Evolutionary conservation across 2,329 filamentous ascomycete species (phyloP), one percentile per base, ranked within the genome.

Genomic region (Karstenula rhodostoma): DNA sequence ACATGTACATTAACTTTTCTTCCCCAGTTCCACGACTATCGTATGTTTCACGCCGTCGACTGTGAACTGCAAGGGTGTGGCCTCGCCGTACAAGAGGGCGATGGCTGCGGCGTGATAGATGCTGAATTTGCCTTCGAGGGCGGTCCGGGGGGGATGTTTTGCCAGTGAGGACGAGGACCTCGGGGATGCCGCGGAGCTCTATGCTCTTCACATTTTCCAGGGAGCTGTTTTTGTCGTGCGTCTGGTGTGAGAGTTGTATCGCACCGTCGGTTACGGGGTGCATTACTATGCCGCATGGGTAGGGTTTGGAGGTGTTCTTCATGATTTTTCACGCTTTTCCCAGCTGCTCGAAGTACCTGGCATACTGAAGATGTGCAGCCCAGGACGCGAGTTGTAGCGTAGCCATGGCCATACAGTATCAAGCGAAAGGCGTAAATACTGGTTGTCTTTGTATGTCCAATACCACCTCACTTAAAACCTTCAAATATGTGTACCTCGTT

Each of bases 251-350:
- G 15, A 86, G 65, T 64, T 83, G 81, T 15, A 82, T 80, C 61
- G 81, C 82, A 2, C 73, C 83, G 67, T 87, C 84, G 58, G 87
- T 86, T 3, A 81, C 77, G 0, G 84, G 84, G 68, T 87, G 85
- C 62, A 85, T 83, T 0, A 86, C 83, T 60, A 86, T 86, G 0
- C 84, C 85, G 68, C 84, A 86, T 0, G 85, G 84, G 61, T 83
- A 87, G 0, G 84, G 85, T 67, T 87, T 86, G 73, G 86, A 86
- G 1, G 82, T 80, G 62, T 86, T 86, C 63, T 79, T 79, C 65
- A 81, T 75, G 9, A 83, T 81, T 73, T 86, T 83, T 84, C 84
- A 86, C n/a, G 64, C 67, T 37, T 64, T 58, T 1, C 75, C 73
- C 13, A 81, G 63, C 19, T 75, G 73, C 1, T 67, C 76, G 37